Conservation (phyloP, 2,329 filamentous ascomycete genomes). For the Aspergillus versicolor region DNA sequence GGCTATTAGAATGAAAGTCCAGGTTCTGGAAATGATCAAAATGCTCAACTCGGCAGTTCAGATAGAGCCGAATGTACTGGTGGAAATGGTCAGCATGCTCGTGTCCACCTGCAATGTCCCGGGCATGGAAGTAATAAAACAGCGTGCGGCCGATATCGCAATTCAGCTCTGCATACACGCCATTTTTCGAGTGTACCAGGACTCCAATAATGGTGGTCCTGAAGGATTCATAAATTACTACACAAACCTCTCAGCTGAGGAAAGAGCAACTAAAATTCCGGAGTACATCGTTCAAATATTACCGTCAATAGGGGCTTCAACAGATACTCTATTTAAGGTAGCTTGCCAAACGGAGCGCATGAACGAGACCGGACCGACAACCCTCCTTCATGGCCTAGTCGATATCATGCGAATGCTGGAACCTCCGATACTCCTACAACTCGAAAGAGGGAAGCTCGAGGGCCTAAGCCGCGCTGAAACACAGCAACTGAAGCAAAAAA, state of each 20-base stretch:
- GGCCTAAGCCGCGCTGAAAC: constrained; percentile 41
- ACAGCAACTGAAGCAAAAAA: constrained; percentile 30
- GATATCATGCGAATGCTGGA: constrained; percentile 44
- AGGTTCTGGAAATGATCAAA: constrained; percentile 48
- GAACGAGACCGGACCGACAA: constrained; percentile 36
- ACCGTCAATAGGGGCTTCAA: not conserved
- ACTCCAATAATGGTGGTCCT: constrained; percentile 21
- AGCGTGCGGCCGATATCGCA: not conserved
- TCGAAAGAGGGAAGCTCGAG: constrained; percentile 49
- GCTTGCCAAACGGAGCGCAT: constrained; percentile 31
- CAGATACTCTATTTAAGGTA: constrained; percentile 27
- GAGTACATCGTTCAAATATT: not conserved
- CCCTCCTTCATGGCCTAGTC: constrained; percentile 43
- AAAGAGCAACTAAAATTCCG: not conserved
- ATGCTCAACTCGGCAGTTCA: constrained; percentile 33
- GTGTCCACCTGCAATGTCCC: not conserved
- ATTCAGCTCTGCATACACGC: not conserved
- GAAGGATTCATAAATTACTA: not conserved
- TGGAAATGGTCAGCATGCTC: not conserved
- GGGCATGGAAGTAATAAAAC: not conserved
- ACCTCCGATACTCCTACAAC: constrained; percentile 51
- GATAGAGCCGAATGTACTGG: constrained; percentile 1
- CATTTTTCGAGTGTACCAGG: not conserved
- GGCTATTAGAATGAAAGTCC: constrained; percentile 49
- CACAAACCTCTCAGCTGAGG: not conserved